Evolutionary conservation across 352 stramenopile genomes (phyloP), one percentile per base, ranked within the genome.

Genomic region (Elongisporangium prolatum): DNA sequence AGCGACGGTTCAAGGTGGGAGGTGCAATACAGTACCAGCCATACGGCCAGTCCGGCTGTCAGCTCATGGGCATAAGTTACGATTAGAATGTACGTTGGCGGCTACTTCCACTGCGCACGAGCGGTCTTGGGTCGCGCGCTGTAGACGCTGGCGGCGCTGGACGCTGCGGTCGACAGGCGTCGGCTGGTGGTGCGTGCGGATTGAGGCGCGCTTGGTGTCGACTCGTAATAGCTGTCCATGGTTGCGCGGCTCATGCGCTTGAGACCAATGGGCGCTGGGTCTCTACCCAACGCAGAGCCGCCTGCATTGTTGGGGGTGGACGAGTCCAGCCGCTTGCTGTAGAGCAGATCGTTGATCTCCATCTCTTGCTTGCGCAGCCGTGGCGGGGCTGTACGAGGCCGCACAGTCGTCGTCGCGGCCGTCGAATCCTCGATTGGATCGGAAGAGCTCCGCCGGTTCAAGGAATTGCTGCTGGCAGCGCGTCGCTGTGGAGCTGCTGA

Each of bases 61-160:
- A 44, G 34, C 11, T 44, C 28, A 40, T 13, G 28, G 14, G 34
- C 34, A 17, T 44, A 44, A 44, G 34, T 44, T 44, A 44, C 34
- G 34, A 44, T 44, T 44, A 44, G 34, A 17, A 44, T 44, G 17
- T 44, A 17, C 5, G 17, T 44, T 9, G 34, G 34, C 54, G 16
- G 50, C 24, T 72, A 88, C 65, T 81, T 75, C 75, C 75, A 88
- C 34, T 80, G 75, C 18, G 74, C 75, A 54, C 78, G 71, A 28
- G 66, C 48, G 50, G 63, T 68, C 51, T 69, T 79, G 10, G 64
- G 37, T 50, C 64, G 34, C 34, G 34, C 10, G 34, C 34, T 44
- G 34, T 44, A 44, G 34, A 44, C 34, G 34, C 34, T 44, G 34
- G 34, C 34, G 34, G 34, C 34, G 34, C 34, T 44, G 34, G 34